Evolutionary conservation across 2,329 filamentous ascomycete species (phyloP).

Genomic region (Diaporthe eres): DNA sequence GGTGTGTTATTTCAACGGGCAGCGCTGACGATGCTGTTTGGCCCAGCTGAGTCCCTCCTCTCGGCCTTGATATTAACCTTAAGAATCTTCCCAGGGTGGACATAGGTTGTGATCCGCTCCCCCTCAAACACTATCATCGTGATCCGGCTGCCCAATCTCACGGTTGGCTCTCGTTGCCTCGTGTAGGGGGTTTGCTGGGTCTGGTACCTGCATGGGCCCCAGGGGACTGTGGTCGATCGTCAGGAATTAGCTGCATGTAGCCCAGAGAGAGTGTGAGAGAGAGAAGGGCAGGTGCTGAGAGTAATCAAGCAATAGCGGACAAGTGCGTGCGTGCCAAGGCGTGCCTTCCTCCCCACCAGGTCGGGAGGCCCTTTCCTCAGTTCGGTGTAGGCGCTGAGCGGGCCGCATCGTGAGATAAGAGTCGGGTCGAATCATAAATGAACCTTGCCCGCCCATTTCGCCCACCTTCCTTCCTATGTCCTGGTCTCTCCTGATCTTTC

Average conservation of each 20-base stretch:
- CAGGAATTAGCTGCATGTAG: constrained; percentile 7
- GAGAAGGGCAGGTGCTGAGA: background rate
- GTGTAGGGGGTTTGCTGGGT: background rate
- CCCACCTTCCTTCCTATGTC: background rate
- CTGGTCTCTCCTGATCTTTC: background rate
- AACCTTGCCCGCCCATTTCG: constrained; percentile 10
- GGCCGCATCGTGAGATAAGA: constrained; percentile 34
- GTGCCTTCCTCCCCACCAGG: constrained; percentile 7
- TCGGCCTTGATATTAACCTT: constrained; percentile 30
- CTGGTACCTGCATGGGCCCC: background rate
- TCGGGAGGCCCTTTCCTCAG: constrained; percentile 29
- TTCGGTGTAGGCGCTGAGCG: constrained; percentile 11
- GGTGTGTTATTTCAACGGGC: constrained; percentile 1
- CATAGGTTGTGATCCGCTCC: background rate
- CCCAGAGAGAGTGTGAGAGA: too few species aligned
- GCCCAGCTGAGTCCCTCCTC: background rate
- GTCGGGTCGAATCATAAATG: constrained; percentile 12
- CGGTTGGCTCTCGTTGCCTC: background rate
- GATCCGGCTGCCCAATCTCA: constrained; percentile 8
- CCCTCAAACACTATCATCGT: background rate
- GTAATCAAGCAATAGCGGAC: constrained; percentile 5
- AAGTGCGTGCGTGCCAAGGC: constrained; percentile 23
- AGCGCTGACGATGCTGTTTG: background rate
- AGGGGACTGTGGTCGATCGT: background rate
- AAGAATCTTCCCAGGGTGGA: constrained; percentile 10